A percentile compares a stretch with the other conserved stretches of the same genome.
Conservation (phyloP, 257 asterid genomes). For the Solanum clarkiae region DNA sequence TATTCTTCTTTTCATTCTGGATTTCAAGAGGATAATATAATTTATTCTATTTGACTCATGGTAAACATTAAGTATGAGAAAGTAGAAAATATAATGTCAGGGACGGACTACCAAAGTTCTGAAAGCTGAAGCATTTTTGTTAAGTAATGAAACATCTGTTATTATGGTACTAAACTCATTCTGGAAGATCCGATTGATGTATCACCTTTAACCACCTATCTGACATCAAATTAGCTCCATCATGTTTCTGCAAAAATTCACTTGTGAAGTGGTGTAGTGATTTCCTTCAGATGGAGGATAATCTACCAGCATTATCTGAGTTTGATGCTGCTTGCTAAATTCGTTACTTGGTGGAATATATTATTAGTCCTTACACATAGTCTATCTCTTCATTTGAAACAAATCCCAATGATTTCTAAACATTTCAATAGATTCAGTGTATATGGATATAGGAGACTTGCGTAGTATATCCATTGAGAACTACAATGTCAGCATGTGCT, state of each 20-base stretch:
- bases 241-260: neutral
- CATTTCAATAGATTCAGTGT: neutral
- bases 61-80: neutral
- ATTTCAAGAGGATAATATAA: neutral
- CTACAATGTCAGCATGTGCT: neutral
- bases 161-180: neutral
- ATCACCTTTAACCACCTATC: neutral
- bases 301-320: neutral
- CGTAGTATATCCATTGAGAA: neutral
- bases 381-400: neutral
- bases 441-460: neutral
- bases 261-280: neutral
- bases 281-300: neutral
- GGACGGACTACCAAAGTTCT: neutral
- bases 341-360: neutral
- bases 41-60: neutral
- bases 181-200: neutral
- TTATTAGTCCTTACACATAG: neutral
- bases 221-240: neutral
- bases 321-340: neutral
- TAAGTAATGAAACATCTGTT: neutral
- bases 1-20: neutral
- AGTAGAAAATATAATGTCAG: neutral
- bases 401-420: neutral
- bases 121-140: neutral